A percentile compares a stretch with the other conserved stretches of the same genome.
Conservation (phyloP, 306 rosid species). For the Albizia julibrissin region DNA sequence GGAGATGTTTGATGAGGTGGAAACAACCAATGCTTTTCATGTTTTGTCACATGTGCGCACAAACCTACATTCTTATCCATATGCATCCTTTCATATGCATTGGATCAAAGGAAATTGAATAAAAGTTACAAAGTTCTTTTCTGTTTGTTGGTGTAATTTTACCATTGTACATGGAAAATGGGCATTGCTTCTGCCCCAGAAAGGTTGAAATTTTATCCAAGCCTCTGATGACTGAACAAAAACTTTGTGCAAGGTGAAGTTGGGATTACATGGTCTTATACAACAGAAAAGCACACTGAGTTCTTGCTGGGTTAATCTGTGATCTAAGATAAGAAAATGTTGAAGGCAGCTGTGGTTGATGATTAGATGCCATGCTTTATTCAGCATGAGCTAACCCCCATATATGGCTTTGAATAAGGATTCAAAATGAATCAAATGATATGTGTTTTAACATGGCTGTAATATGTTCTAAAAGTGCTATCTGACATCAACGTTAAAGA, state of each 20-base stretch:
- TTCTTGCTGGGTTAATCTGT: slow-evolving; percentile 17
- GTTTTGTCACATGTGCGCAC: background rate
- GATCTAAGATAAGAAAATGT: background rate
- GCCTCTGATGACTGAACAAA: slow-evolving; percentile 9
- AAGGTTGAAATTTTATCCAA: background rate
- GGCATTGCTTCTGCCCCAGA: slow-evolving; percentile 5
- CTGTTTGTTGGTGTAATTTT: slow-evolving; percentile 11
- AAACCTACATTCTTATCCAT: background rate
- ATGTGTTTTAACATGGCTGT: background rate
- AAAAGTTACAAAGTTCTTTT: background rate
- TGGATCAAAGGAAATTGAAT: background rate
- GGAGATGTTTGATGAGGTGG: background rate
- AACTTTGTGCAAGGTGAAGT: background rate
- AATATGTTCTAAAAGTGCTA: background rate
- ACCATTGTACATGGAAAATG: background rate
- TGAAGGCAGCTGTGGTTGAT: slow-evolving; percentile 1
- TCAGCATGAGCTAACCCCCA: background rate
- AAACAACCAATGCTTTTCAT: background rate
- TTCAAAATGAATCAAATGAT: background rate
- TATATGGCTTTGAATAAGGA: background rate
- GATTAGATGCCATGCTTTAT: background rate
- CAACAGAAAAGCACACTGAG: background rate
- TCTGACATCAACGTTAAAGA: background rate
- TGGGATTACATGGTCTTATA: background rate
- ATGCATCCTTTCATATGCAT: background rate